Evolutionary conservation across 164 flowering plant species (phyloP).

Genomic region (Sedum album): DNA sequence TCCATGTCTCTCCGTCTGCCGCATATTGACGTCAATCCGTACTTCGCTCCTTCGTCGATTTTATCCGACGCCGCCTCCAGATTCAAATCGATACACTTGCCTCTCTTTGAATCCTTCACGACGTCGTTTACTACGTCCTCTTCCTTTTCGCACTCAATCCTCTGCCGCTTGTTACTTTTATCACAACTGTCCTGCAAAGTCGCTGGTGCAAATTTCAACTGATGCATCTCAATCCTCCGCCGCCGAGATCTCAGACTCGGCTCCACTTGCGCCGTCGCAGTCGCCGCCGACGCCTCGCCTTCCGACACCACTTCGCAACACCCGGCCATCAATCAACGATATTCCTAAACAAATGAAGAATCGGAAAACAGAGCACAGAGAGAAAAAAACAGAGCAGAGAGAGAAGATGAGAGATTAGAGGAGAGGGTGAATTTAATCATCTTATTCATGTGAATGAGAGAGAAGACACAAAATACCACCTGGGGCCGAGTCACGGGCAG

Average conservation of each 20-base stretch:
- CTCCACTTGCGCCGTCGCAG: not conserved
- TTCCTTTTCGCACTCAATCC: constrained; percentile 16
- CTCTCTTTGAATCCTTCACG: not conserved
- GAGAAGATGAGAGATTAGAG: not conserved
- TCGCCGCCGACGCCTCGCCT: constrained; percentile 23
- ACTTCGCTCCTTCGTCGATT: constrained; percentile 26
- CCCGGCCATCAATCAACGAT: constrained; percentile 43
- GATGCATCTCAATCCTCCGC: constrained; percentile 21
- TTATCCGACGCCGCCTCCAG: not conserved
- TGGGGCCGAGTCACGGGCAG: constrained; percentile 14
- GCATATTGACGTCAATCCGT: constrained; percentile 38
- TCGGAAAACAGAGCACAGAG: not conserved
- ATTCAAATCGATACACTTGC: not conserved
- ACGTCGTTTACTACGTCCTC: no score
- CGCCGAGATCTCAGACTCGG: constrained; percentile 15
- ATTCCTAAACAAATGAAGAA: no score
- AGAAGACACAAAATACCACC: constrained; percentile 9
- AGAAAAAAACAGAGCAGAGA: not conserved
- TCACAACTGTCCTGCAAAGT: constrained; percentile 35
- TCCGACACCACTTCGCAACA: constrained; percentile 44
- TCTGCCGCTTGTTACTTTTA: constrained; percentile 17
- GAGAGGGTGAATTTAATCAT: not conserved
- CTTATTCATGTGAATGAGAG: not conserved
- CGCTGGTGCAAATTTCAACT: constrained; percentile 25
- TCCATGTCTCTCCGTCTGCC: constrained; percentile 61